A percentile compares a stretch with the other conserved stretches of the same genome.
Conservation (phyloP, 2,329 filamentous ascomycete species). For the Penicillium occitanis region DNA sequence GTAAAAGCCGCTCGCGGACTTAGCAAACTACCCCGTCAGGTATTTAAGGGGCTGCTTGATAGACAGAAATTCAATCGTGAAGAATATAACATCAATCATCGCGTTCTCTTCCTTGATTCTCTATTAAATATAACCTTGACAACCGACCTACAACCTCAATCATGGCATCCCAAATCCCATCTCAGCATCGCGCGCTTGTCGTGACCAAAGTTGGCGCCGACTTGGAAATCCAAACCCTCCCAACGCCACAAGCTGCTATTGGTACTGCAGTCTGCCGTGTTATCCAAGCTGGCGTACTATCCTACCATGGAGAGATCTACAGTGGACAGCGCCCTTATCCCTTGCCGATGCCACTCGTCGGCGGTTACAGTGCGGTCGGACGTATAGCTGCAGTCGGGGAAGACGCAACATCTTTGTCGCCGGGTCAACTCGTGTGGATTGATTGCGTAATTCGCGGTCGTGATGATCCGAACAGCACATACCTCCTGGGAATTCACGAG, state of each 20-base stretch:
- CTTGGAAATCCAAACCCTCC: conserved; percentile 32
- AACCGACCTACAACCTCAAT: neutral
- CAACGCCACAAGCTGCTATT: conserved; percentile 34
- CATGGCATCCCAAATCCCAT: conserved; percentile 5
- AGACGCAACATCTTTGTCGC: conserved; percentile 38
- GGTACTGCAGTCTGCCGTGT: conserved; percentile 46
- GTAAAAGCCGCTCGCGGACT: neutral
- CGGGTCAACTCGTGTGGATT: conserved; percentile 42
- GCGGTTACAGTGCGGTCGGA: conserved; percentile 39
- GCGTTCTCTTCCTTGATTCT: neutral
- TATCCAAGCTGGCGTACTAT: conserved; percentile 38
- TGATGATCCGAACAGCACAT: conserved; percentile 34
- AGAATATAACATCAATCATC: neutral
- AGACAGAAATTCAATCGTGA: neutral
- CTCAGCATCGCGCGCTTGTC: conserved; percentile 22
- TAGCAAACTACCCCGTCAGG: neutral
- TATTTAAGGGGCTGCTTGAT: neutral
- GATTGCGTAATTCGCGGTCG: conserved; percentile 40
- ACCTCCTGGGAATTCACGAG: conserved; percentile 34
- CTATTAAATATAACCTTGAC: neutral
- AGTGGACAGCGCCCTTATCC: conserved; percentile 35
- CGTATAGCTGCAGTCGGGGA: conserved; percentile 39
- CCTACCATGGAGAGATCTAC: conserved; percentile 46
- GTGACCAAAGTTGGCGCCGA: conserved; percentile 23
- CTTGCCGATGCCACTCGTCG: conserved; percentile 39